Evolutionary conservation across 495 filamentous ascomycete genomes (phyloP).

Genomic region (Daldinia caldariorum): DNA sequence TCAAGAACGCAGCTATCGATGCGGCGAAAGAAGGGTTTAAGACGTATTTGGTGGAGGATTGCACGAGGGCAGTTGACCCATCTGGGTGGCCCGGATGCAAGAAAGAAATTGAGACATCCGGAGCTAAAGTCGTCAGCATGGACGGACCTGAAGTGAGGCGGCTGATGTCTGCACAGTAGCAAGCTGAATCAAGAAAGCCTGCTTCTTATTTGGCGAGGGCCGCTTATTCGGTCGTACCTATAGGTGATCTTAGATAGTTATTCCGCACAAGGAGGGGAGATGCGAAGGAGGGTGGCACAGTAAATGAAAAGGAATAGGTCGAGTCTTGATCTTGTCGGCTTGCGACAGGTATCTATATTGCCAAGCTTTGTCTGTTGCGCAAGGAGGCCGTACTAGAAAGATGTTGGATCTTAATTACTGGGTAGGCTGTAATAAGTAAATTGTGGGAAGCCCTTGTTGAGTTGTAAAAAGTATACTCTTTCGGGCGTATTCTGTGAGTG

Average conservation of each 20-base stretch:
- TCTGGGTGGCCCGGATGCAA: slow-evolving; percentile 65
- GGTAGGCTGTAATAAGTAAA: too few relatives aligned
- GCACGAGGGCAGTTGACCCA: slow-evolving; percentile 73
- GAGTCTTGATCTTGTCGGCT: neutral
- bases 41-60: slow-evolving; percentile 82
- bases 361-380: too few relatives aligned
- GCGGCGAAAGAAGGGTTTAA: slow-evolving; percentile 78
- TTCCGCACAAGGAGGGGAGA: neutral
- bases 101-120: slow-evolving; percentile 61
- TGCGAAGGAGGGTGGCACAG: neutral
- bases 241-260: neutral
- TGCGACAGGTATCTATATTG: neutral
- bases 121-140: slow-evolving; percentile 58
- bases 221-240: neutral
- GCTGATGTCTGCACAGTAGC: slow-evolving; percentile 37
- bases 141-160: slow-evolving; percentile 56
- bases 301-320: neutral
- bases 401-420: too few relatives aligned
- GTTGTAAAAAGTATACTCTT: too few relatives aligned
- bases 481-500: too few relatives aligned
- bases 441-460: too few relatives aligned
- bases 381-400: too few relatives aligned
- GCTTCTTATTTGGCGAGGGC: neutral
- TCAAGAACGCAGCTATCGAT: slow-evolving; percentile 81
- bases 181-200: neutral